Conservation (phyloP, 805 yeast genomes). For the Pichia kluyveri region DNA sequence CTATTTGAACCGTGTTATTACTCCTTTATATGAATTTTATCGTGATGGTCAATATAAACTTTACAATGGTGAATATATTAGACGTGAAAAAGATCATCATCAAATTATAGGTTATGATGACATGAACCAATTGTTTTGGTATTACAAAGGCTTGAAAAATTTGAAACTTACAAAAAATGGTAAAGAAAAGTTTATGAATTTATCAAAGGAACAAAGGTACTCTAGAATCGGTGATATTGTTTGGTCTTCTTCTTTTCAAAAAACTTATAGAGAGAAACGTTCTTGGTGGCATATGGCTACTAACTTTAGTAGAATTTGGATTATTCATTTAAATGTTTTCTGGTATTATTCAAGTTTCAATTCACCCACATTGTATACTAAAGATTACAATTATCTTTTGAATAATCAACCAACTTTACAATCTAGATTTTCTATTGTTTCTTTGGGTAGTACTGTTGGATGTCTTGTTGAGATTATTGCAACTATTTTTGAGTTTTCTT, state of each 20-base stretch:
- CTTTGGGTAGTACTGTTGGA: constrained; percentile 39
- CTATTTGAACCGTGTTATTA: constrained; percentile 33
- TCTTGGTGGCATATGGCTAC: constrained; percentile 42
- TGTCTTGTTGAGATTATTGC: constrained; percentile 33
- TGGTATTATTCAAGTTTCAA: constrained; percentile 47
- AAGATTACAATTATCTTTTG: constrained; percentile 29
- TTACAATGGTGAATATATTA: constrained; percentile 44
- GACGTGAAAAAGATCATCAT: constrained; percentile 63
- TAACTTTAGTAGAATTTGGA: constrained; percentile 46
- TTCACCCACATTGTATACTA: constrained; percentile 41
- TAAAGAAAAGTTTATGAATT: constrained; percentile 23
- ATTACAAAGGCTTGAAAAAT: constrained; percentile 27
- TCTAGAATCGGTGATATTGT: constrained; percentile 23
- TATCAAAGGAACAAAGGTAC: constrained; percentile 27
- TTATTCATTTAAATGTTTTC: constrained; percentile 39
- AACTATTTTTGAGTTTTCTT: constrained; percentile 32
- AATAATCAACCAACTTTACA: constrained; percentile 39
- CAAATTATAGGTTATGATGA: constrained; percentile 51
- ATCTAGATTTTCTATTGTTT: constrained; percentile 33
- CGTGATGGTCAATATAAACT: constrained; percentile 60
- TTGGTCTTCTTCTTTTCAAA: constrained; percentile 35
- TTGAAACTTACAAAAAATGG: constrained; percentile 25
- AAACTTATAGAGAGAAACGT: constrained; percentile 39
- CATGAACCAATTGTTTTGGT: constrained; percentile 45
- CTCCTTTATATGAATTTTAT: constrained; percentile 48